Percentiles rank a stretch among this genome's conserved stretches.
Conservation (phyloP, 768 basidiomycete genomes). For the Clitopilus passeckerianus region DNA sequence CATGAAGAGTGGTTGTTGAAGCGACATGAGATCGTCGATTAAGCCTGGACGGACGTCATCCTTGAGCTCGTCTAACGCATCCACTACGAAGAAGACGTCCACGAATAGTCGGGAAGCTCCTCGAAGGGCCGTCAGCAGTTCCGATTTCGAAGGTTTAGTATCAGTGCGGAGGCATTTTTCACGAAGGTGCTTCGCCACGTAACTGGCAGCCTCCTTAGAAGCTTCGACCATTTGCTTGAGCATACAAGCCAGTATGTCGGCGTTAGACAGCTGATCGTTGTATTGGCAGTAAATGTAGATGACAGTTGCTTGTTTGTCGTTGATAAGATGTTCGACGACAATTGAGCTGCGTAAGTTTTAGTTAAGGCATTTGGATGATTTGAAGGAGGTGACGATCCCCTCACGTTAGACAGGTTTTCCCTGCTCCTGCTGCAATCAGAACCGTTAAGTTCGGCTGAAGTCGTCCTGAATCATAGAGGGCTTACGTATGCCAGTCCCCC, state of each 20-base stretch:
- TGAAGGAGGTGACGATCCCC: background rate
- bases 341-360: background rate
- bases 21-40: background rate
- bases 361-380: background rate
- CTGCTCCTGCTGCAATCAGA: background rate
- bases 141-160: background rate
- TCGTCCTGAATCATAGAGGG: background rate
- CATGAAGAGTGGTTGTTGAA: background rate
- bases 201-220: background rate
- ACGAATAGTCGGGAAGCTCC: background rate
- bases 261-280: background rate
- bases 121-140: background rate
- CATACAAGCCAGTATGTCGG: background rate
- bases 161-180: background rate
- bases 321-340: background rate
- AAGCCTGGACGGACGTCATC: background rate
- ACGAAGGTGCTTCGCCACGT: background rate
- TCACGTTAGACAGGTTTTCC: background rate
- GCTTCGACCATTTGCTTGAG: background rate
- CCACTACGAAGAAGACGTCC: background rate
- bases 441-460: background rate
- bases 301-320: background rate
- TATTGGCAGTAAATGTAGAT: background rate
- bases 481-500: background rate
- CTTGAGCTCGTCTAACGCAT: background rate